Base-by-base conservation (phyloP, 768 basidiomycete species). In the Agaricus subrufescens region DNA sequence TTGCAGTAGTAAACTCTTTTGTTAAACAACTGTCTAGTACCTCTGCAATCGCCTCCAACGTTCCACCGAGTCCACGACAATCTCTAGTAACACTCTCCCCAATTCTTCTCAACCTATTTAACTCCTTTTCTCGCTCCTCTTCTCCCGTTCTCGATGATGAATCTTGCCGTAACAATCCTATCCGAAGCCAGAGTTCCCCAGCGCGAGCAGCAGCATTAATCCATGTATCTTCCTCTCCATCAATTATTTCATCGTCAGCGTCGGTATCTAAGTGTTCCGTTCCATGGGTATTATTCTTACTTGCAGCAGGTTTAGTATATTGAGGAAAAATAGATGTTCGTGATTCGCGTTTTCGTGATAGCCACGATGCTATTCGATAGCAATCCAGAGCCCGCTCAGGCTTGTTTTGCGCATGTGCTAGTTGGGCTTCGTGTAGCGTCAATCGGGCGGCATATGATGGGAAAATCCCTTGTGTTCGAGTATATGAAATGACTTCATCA, bases 361-460 rank as follows among this genome's bases (percentile, higher is more conserved):
- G 69, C 47, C 73, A 68, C 4, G 80, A 81, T 3, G 88, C 86
- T 4, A 86, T 77, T 42, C 73, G 74, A 66, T 91, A 92, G 54
- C 85, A 87, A 38, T 75, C 71, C 47, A 75, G 61, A 15, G 90
- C 89, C 2, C 81, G 75, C 10, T 74, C 72, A 0, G 71, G 65
- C 7, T 80, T 73, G 1, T 82, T 81, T 3, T 81, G 68, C 1
- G 87, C 81, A 65, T 92, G 89, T 4, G 87, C 84, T 29, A 91
- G 79, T 58, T 92, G 87, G 0, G 83, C 89, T 51, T 88, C 79
- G 56, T 85, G 78, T 6, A 91, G 73, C 4, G 85, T 77, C 10
- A 90, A 82, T 3, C 86, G 81, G 0, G 84, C 77, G 1, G 83
- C 73, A 62, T 84, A 90, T 0, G 66, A 49, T 2, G 66, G 58